phyloP scores from a whole-genome alignment of 2,329 filamentous ascomycete genomes.

The Paecilomyces sp. region DNA sequence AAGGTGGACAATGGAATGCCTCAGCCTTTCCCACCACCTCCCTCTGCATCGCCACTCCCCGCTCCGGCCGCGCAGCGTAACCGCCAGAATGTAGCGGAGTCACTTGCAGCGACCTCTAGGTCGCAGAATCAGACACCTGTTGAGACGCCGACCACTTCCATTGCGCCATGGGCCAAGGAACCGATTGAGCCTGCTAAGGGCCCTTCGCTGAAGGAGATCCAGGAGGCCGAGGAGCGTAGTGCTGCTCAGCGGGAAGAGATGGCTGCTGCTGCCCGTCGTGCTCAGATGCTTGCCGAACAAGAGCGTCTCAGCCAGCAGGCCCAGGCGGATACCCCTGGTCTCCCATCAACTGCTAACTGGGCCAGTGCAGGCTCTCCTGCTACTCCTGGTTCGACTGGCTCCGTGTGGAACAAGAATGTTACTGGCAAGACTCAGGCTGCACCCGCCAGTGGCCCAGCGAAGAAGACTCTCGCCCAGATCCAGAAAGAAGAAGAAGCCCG shows the following conservation, averaged over 20 bases:
- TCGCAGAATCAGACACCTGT: constrained; percentile 72
- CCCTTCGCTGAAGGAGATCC: constrained; percentile 91
- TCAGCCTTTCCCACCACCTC: constrained; percentile 59
- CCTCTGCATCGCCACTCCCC: constrained; percentile 73
- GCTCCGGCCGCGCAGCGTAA: constrained; percentile 83
- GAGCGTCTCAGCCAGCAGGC: constrained; percentile 63
- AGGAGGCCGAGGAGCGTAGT: constrained; percentile 89
- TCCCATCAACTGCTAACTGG: constrained; percentile 88
- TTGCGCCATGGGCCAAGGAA: constrained; percentile 95
- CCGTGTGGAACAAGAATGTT: constrained; percentile 45
- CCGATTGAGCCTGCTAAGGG: constrained; percentile 65
- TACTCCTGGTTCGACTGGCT: constrained; percentile 45
- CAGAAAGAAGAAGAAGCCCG: constrained; percentile 90
- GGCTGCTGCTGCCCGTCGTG: constrained; percentile 69
- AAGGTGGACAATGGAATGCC: constrained; percentile 61
- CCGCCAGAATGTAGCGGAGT: constrained; percentile 74
- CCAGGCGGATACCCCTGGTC: constrained; percentile 62
- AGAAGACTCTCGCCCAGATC: constrained; percentile 93
- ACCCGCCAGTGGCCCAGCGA: constrained; percentile 41
- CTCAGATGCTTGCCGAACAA: constrained; percentile 62
- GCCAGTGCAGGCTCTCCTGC: constrained; percentile 66
- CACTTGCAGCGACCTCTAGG: constrained; percentile 55
- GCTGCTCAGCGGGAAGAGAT: constrained; percentile 82
- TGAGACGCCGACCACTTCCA: constrained; percentile 61
- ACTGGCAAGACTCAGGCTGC: constrained; percentile 32